phyloP scores from a whole-genome alignment of 1,284 basidiomycete genomes.

The Boletus smithii region DNA sequence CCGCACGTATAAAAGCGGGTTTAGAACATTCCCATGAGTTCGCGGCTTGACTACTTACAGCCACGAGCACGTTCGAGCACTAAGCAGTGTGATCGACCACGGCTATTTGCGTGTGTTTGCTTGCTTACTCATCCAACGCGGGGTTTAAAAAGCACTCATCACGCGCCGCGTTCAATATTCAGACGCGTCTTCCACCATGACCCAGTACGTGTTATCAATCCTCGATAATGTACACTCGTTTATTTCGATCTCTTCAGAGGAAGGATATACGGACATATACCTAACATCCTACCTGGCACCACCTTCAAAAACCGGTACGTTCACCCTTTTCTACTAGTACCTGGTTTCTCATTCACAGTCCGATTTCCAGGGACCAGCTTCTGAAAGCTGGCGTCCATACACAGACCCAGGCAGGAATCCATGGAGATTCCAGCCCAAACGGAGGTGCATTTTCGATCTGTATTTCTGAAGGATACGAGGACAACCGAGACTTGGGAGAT shows the following conservation, averaged over 20 bases:
- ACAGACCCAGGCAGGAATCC: slow-evolving; percentile 23
- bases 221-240: background rate
- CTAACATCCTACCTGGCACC: background rate
- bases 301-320: slow-evolving; percentile 19
- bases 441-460: slow-evolving; percentile 42
- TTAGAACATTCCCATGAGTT: too few species aligned
- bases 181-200: slow-evolving; percentile 22
- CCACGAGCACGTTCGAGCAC: too few species aligned
- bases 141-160: slow-evolving; percentile 15
- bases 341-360: background rate
- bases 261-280: slow-evolving; percentile 22
- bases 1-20: too few species aligned
- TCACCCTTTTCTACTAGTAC: too few species aligned
- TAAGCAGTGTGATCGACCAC: too few species aligned
- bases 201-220: slow-evolving; percentile 12
- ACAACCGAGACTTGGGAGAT: slow-evolving; percentile 40
- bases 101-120: slow-evolving; percentile 20
- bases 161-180: slow-evolving; percentile 1
- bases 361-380: slow-evolving; percentile 9
- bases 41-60: too few species aligned
- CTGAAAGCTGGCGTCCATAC: slow-evolving; percentile 19
- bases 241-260: slow-evolving; percentile 6
- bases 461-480: slow-evolving; percentile 41
- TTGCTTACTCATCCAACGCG: slow-evolving; percentile 4
- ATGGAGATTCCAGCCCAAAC: slow-evolving; percentile 16